Evolutionary conservation across 2,329 filamentous ascomycete species (phyloP).

Genomic region (Knoxdaviesia capensis): DNA sequence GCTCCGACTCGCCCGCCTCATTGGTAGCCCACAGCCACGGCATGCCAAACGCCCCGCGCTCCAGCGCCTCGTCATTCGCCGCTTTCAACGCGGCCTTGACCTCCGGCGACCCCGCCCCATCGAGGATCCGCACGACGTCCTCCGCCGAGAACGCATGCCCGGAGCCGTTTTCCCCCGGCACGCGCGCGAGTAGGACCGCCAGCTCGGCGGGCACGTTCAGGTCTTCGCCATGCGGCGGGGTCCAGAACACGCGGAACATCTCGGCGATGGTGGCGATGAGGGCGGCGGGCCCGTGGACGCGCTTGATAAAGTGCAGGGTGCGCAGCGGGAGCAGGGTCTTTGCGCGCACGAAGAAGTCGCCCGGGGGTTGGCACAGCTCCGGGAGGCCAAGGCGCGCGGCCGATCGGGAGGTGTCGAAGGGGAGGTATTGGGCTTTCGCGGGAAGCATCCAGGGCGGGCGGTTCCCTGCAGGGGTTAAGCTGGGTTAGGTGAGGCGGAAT

Average conservation of each 20-base stretch:
- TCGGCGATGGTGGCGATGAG: slow-evolving; percentile 33
- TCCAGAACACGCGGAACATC: slow-evolving; percentile 43
- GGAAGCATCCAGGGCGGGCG: slow-evolving; percentile 53
- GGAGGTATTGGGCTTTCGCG: slow-evolving; percentile 41
- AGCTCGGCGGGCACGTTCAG: slow-evolving; percentile 25
- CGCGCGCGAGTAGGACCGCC: slow-evolving; percentile 13
- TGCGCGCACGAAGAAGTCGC: slow-evolving; percentile 20
- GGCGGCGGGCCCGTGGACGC: slow-evolving; percentile 22
- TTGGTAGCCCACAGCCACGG: slow-evolving; percentile 57
- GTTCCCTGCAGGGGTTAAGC: slow-evolving; percentile 30
- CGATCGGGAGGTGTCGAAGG: slow-evolving; percentile 19
- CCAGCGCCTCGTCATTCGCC: slow-evolving; percentile 39
- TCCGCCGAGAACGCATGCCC: slow-evolving; percentile 19
- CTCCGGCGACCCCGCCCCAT: slow-evolving; percentile 25
- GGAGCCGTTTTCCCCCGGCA: slow-evolving; percentile 7
- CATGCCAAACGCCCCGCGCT: slow-evolving; percentile 51
- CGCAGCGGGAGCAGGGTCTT: slow-evolving; percentile 38
- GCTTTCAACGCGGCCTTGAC: slow-evolving; percentile 25
- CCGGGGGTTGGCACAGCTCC: slow-evolving; percentile 15
- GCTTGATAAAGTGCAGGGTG: slow-evolving; percentile 45
- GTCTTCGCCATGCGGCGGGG: slow-evolving; percentile 30
- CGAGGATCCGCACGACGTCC: slow-evolving; percentile 35
- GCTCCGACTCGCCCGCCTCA: slow-evolving; percentile 33
- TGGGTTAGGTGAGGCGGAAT: background rate
- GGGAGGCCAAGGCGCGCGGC: slow-evolving; percentile 16